Evolutionary conservation across 768 basidiomycete genomes (phyloP).

Genomic region (Lentinula boryana): DNA sequence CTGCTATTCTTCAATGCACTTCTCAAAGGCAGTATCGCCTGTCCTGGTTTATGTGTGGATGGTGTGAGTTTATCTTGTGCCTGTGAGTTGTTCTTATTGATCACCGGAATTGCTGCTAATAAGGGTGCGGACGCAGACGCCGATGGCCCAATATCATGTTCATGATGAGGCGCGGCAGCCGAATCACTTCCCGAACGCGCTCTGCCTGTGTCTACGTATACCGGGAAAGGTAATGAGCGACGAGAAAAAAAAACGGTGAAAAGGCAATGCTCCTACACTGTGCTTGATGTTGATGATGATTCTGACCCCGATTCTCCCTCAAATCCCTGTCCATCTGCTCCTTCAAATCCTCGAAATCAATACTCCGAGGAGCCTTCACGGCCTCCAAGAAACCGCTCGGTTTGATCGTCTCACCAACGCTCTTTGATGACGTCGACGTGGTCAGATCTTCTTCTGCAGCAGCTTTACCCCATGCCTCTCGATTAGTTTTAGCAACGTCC

Average conservation of each 20-base stretch:
- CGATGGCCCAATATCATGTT: background rate
- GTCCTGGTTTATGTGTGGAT: slow-evolving; percentile 13
- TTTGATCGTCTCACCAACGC: slow-evolving; percentile 17
- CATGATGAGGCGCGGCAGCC: background rate
- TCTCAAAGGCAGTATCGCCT: slow-evolving; percentile 43
- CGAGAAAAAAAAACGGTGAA: background rate
- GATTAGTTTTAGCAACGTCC: slow-evolving; percentile 40
- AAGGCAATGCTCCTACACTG: background rate
- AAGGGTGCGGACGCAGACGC: background rate
- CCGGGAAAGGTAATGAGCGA: background rate
- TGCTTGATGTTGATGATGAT: background rate
- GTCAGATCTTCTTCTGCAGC: background rate
- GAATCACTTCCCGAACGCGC: background rate
- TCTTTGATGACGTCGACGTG: slow-evolving; percentile 7
- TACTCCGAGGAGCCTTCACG: slow-evolving; percentile 42
- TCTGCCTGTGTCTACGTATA: background rate
- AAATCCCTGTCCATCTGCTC: slow-evolving; percentile 11
- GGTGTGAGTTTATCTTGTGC: background rate
- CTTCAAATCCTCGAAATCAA: slow-evolving; percentile 25
- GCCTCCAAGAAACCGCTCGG: slow-evolving; percentile 23
- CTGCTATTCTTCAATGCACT: slow-evolving; percentile 57
- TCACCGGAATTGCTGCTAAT: background rate
- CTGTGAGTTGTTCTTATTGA: background rate
- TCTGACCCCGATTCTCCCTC: background rate
- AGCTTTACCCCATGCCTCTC: slow-evolving; percentile 11